Base-by-base conservation (phyloP, 1,139 yeast genomes). In the Protomyces arabidopsidicola region DNA sequence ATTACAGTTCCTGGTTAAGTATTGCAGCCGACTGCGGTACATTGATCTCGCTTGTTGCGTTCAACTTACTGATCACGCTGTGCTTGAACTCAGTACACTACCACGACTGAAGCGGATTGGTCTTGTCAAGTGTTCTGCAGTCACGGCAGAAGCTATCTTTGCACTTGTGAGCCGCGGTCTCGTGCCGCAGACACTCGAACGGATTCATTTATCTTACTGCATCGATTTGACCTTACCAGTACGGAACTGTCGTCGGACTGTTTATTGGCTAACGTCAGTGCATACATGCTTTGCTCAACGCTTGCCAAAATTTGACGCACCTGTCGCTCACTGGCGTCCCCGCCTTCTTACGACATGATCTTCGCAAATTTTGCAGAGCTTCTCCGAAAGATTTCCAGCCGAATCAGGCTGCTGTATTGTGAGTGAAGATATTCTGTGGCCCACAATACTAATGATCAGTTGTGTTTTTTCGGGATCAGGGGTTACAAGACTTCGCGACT, bases 381-480 rank as follows among this genome's bases (percentile, higher is more conserved):
- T 95, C 98, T 1, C 98, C 98, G 2, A 84, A 89, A 14, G 98
- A 91, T 71, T 91, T 93, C 73, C 90, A 88, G 65, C 90, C 86
- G 66, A 88, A 87, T 70, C 98, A 93, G 75, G 86, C 86, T 69
- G 82, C 87, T 20, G 82, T 89, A 60, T 93, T 93, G 67, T 66
- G 53, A 50, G 68, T 20, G 16, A 24, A 2, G 31, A 61, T 6
- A 31, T 4, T 27, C 6, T 50, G 14, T 20, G 22, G 14, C 22
- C 36, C 24, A 53, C 35, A 27, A 52, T 24, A 9, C 36, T 50
- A 18, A 24, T 10, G 6, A 36, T 12, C 45, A 58, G 62, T 71
- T 93, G 98, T 76, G 98, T 93, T 9, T 93, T 90, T 72, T 87
- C 95, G 45, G 98, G 98, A 0, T 84, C 82, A 68, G 98, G 98